Conservation (phyloP, 2,329 filamentous ascomycete species). For the Trichoderma sp. region DNA sequence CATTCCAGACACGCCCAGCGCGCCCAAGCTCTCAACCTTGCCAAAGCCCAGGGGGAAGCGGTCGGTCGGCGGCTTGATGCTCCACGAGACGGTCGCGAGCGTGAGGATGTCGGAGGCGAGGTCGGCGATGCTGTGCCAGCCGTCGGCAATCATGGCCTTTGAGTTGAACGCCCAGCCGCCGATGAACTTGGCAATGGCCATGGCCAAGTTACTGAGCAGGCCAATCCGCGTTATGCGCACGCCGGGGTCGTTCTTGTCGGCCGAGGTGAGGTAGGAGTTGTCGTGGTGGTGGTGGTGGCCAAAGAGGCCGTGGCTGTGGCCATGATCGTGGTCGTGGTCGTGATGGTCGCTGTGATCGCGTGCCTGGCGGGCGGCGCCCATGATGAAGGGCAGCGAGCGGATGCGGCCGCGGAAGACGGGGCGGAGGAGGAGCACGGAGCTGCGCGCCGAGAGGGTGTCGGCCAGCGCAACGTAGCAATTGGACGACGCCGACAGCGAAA, state of each 20-base stretch:
- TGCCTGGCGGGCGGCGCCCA: conserved; percentile 42
- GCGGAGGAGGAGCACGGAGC: conserved; percentile 32
- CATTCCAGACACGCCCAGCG: conserved; percentile 89
- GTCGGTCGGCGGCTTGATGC: conserved; percentile 79
- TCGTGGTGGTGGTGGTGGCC: conserved; percentile 78
- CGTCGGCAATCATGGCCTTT: conserved; percentile 89
- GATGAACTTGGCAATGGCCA: conserved; percentile 91
- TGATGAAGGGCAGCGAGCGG: conserved; percentile 35
- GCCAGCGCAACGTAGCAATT: conserved; percentile 26
- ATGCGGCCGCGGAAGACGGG: conserved; percentile 33
- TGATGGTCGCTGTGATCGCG: conserved; percentile 60
- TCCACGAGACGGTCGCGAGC: conserved; percentile 91
- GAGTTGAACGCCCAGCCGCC: conserved; percentile 96
- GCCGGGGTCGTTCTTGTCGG: conserved; percentile 72
- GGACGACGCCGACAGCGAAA: conserved; percentile 26
- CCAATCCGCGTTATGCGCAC: conserved; percentile 65
- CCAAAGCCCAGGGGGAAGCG: conserved; percentile 90
- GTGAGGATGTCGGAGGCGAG: conserved; percentile 94
- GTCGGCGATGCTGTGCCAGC: conserved; percentile 93
- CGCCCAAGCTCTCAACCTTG: conserved; percentile 96
- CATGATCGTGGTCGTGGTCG: conserved; percentile 61
- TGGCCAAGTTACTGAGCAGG: conserved; percentile 80
- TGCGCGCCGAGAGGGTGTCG: conserved; percentile 24
- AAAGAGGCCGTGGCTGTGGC: conserved; percentile 55
- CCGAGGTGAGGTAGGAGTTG: conserved; percentile 90